Evolutionary conservation across 345 rosid species (phyloP).

Genomic region (Eucalyptus pumila): DNA sequence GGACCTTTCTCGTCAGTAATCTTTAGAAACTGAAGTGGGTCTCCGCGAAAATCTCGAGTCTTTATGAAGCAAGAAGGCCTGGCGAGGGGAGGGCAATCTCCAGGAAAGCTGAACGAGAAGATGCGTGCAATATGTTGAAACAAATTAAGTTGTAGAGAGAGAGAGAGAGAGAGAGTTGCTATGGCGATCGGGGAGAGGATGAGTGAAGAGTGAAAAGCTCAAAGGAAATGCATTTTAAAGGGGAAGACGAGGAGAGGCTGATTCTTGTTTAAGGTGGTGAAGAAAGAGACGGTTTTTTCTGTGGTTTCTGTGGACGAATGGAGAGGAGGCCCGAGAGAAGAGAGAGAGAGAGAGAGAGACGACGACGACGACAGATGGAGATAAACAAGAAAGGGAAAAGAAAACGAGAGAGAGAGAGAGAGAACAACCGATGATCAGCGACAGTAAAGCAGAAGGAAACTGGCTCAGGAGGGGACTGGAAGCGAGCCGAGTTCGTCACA

Average conservation of each 20-base stretch:
- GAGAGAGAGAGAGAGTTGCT: background rate
- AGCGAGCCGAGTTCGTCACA: background rate
- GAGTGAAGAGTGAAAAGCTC: background rate
- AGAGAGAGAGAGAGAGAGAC: background rate
- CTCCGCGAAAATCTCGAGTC: background rate
- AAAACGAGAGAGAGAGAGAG: background rate
- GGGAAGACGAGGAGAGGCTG: background rate
- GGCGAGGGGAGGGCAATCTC: background rate
- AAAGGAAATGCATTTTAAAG: background rate
- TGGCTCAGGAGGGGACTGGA: background rate
- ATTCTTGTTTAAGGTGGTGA: background rate
- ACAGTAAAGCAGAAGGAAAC: background rate
- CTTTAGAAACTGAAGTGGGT: background rate
- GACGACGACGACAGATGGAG: background rate
- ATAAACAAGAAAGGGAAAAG: background rate
- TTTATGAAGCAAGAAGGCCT: background rate
- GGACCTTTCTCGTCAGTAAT: background rate
- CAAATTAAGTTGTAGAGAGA: background rate
- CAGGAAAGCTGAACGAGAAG: background rate
- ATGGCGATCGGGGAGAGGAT: slow-evolving; percentile 2
- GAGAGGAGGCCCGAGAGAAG: background rate
- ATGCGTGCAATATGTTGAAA: background rate
- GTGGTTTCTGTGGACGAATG: background rate
- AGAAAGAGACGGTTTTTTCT: background rate
- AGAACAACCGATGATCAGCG: background rate